phyloP scores from a whole-genome alignment of 257 asterid genomes.

The Solanum pinnatisectum region DNA sequence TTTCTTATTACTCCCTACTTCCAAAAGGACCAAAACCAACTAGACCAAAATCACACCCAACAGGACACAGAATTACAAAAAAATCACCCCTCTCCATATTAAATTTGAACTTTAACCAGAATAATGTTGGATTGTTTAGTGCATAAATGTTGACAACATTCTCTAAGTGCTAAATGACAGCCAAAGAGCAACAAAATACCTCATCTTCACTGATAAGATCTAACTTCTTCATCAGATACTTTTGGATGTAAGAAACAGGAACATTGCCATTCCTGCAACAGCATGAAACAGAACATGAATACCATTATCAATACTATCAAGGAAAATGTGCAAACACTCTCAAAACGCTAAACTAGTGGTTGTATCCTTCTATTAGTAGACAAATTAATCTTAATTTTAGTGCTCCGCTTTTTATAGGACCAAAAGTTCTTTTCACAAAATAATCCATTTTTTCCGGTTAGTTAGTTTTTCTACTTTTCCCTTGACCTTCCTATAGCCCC shows the following conservation, averaged over 20 bases:
- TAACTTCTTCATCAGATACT: slow-evolving; percentile 47
- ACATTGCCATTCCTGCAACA: slow-evolving; percentile 70
- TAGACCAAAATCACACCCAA: background rate
- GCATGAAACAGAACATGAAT: background rate
- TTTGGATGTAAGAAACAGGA: slow-evolving; percentile 48
- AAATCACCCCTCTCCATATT: background rate
- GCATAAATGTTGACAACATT: background rate
- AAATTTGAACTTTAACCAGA: background rate
- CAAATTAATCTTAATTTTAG: background rate
- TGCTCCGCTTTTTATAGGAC: background rate
- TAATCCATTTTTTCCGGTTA: background rate
- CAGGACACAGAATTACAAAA: background rate
- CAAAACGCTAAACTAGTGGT: background rate
- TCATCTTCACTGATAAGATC: slow-evolving; percentile 71
- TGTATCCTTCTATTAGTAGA: background rate
- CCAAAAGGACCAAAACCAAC: background rate
- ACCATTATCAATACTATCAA: background rate
- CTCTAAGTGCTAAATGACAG: background rate
- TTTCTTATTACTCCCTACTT: background rate
- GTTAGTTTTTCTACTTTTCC: background rate
- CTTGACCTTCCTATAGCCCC: background rate
- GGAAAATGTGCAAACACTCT: background rate
- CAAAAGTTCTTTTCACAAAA: background rate
- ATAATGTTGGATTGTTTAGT: background rate
- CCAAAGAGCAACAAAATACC: slow-evolving; percentile 28